Evolutionary conservation across 1,284 basidiomycete genomes (phyloP).

Genomic region (Meripilus lineatus): DNA sequence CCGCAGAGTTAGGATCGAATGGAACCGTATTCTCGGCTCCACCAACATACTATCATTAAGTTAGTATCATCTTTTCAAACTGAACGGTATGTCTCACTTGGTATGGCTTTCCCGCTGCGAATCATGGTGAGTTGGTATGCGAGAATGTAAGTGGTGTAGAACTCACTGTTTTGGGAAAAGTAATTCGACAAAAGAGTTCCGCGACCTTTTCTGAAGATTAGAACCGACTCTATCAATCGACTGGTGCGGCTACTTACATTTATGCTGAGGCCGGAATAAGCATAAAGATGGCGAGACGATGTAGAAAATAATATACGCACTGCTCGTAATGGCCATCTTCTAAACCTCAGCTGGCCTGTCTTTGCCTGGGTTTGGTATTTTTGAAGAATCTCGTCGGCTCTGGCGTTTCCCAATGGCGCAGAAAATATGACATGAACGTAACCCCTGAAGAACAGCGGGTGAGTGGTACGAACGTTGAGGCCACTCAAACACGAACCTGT

Average conservation of each 20-base stretch:
- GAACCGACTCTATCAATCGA: conserved; percentile 2
- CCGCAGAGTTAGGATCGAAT: conserved; percentile 54
- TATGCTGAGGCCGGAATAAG: conserved; percentile 41
- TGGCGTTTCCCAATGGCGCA: conserved; percentile 31
- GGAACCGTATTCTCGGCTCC: conserved; percentile 66
- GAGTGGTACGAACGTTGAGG: background rate
- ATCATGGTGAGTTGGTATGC: too few species aligned
- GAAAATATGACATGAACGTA: conserved; percentile 56
- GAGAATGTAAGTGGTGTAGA: conserved; percentile 4
- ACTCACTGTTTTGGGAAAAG: conserved; percentile 77
- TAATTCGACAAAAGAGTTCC: conserved; percentile 70
- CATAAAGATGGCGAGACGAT: too few species aligned
- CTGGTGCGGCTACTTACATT: conserved; percentile 38
- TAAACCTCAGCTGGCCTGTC: conserved; percentile 49
- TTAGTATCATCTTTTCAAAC: background rate
- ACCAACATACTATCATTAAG: conserved; percentile 59
- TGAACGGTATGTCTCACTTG: conserved; percentile 38
- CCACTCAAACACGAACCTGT: conserved; percentile 28
- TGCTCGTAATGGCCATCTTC: conserved; percentile 61
- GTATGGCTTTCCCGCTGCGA: conserved; percentile 65
- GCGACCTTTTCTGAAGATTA: conserved; percentile 58
- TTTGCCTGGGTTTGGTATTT: conserved; percentile 62
- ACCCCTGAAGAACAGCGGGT: conserved; percentile 38
- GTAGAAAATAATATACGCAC: conserved; percentile 30
- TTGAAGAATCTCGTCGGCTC: conserved; percentile 51